These are phyloP conservation scores for Lactarius indigo DNA, from an alignment of 768 basidiomycete species.

Conservation along the genomic window DNA sequence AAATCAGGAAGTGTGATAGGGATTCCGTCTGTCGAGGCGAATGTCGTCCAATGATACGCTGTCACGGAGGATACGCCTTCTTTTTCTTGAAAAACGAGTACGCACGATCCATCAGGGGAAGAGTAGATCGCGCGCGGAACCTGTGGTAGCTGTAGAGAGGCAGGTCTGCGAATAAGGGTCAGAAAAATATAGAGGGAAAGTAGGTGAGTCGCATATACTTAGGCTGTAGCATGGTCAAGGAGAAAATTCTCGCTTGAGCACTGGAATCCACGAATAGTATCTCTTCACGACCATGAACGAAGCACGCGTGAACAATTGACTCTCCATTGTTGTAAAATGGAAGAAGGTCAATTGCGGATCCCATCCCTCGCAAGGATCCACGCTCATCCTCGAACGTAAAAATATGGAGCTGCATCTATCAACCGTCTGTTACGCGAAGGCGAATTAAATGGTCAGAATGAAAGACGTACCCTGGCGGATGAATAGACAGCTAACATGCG, in stretches of 20 bases:
- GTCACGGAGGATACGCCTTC: conserved; percentile 26
- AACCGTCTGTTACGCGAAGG: background rate
- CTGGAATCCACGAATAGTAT: conserved; percentile 46
- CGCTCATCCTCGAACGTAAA: conserved; percentile 47
- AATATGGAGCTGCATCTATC: conserved; percentile 39
- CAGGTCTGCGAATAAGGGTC: conserved; percentile 37
- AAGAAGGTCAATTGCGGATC: conserved; percentile 40
- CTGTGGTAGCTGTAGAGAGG: conserved; percentile 38
- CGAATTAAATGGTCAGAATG: background rate
- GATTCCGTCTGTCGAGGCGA: conserved; percentile 49
- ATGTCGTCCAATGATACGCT: conserved; percentile 55
- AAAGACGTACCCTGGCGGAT: conserved; percentile 36
- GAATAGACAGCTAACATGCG: conserved; percentile 48
- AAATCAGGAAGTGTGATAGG: conserved; percentile 33
- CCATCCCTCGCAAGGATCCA: conserved; percentile 39
- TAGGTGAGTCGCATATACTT: conserved; percentile 34
- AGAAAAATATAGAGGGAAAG: background rate
- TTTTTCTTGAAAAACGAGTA: conserved; percentile 36
- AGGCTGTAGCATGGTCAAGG: conserved; percentile 50
- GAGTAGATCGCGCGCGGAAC: conserved; percentile 40
- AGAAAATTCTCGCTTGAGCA: conserved; percentile 47
- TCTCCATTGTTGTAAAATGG: conserved; percentile 39
- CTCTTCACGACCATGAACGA: conserved; percentile 52
- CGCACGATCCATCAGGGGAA: conserved; percentile 54
- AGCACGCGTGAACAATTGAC: conserved; percentile 38